Evolutionary conservation across 2,329 filamentous ascomycete species (phyloP), one percentile per base, ranked within the genome.

Genomic region (Helicocarpus griseus): DNA sequence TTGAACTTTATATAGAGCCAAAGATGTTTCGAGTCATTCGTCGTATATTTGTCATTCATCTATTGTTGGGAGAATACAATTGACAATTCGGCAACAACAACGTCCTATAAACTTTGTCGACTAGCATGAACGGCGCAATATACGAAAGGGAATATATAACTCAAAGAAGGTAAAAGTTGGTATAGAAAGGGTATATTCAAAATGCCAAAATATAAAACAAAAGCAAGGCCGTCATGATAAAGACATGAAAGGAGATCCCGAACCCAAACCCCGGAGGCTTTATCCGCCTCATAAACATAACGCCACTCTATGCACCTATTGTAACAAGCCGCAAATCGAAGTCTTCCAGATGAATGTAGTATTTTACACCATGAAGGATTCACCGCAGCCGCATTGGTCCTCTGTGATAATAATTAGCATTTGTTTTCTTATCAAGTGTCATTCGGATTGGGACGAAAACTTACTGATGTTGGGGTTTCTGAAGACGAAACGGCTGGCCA

Each of bases 401-500:
- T 95, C 90, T 96, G 67, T 55, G 43, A n/a, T 43, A n/a, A 28
- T 41, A 28, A n/a, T 28, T 5, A 26, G 29, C 17, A 26, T 39
- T 21, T 52, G 51, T 62, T 51, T 61, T 60, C 54, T 46, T 43
- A 38, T 28, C 33, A 5, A 9, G 19, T 26, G 31, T 33, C 21
- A 24, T 22, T 13, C 13, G 13, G 26, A 35, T 26, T 38, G 46
- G 46, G 13, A 43, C 21, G 24, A 14, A 17, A 24, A 83, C 90
- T 81, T 74, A 95, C 90, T 98, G 66, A 97, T 97, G 65, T 98
- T 98, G 2, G 93, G 93, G 68, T 98, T 98, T 66, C 82, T 85
- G 73, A 98, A 98, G 48, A 95, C 83, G 69, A 98, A 98, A 58
- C 87, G 79, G 69, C 90, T 81, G 67, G 86, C 95, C 57, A 98